Conservation (phyloP, 345 rosid species). For the Ricinus communis region DNA sequence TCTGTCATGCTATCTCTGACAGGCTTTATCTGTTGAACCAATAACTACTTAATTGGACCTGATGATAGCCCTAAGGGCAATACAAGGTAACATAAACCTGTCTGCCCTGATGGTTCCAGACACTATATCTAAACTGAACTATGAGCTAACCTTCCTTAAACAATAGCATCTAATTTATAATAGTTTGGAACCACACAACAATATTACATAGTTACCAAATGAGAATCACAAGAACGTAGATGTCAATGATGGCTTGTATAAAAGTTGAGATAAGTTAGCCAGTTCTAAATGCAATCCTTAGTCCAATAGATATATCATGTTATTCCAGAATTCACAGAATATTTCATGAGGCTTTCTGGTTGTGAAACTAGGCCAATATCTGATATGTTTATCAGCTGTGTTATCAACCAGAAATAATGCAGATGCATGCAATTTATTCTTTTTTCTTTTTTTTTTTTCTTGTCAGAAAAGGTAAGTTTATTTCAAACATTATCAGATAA, state of each 20-base stretch:
- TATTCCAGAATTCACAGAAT: not conserved
- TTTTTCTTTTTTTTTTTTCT: too few species aligned
- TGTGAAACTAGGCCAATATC: not conserved
- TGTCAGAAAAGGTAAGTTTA: not conserved
- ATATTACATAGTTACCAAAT: not conserved
- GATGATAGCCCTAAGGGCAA: slow-evolving; percentile 11
- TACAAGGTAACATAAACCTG: slow-evolving; percentile 16
- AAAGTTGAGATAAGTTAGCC: not conserved
- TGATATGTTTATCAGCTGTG: too few species aligned
- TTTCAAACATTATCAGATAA: not conserved
- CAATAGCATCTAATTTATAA: not conserved
- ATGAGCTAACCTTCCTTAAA: not conserved
- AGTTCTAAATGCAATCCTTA: not conserved
- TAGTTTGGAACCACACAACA: not conserved
- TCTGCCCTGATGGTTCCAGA: slow-evolving; percentile 7
- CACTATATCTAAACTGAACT: not conserved
- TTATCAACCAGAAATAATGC: too few species aligned
- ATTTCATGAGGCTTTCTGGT: not conserved
- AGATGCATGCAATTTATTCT: too few species aligned
- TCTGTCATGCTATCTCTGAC: slow-evolving; percentile 93
- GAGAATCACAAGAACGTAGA: not conserved
- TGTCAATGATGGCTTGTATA: not conserved
- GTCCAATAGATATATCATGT: not conserved
- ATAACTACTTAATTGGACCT: slow-evolving; percentile 13
- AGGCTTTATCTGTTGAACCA: slow-evolving; percentile 77